Conservation (phyloP, 2,329 filamentous ascomycete genomes). For the Ophiostoma australiae region DNA sequence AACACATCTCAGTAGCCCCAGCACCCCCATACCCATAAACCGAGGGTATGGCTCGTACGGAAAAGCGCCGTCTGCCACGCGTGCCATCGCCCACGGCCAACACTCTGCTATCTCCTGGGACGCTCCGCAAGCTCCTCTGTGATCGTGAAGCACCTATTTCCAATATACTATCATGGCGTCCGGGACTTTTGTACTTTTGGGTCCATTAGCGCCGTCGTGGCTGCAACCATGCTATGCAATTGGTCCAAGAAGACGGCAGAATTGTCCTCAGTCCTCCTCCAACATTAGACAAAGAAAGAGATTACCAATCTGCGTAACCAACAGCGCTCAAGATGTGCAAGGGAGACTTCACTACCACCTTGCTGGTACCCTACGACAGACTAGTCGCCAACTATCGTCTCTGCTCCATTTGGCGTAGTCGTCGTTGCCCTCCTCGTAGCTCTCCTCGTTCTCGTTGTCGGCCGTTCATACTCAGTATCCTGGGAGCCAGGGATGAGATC, state of each 20-base stretch:
- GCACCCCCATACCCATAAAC: background rate
- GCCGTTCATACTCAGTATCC: background rate
- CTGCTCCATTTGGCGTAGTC: no score
- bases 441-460: background rate
- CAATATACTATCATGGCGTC: background rate
- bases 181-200: background rate
- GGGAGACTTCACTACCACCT: constrained; percentile 12
- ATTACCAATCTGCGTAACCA: background rate
- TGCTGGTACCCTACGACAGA: constrained; percentile 5
- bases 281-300: background rate
- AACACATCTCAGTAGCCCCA: background rate
- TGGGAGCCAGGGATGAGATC: background rate
- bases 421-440: no score
- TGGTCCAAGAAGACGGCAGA: background rate
- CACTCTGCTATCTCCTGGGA: background rate
- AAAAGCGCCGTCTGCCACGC: background rate
- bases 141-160: background rate
- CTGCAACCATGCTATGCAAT: background rate
- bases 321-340: background rate
- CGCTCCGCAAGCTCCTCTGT: background rate
- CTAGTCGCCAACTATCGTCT: background rate
- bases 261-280: background rate
- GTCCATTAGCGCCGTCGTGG: background rate
- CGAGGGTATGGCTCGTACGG: constrained; percentile 1
- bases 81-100: background rate